Base-by-base conservation (phyloP, 202 grass and related monocot genomes). In the Cymbopogon flexuosus region DNA sequence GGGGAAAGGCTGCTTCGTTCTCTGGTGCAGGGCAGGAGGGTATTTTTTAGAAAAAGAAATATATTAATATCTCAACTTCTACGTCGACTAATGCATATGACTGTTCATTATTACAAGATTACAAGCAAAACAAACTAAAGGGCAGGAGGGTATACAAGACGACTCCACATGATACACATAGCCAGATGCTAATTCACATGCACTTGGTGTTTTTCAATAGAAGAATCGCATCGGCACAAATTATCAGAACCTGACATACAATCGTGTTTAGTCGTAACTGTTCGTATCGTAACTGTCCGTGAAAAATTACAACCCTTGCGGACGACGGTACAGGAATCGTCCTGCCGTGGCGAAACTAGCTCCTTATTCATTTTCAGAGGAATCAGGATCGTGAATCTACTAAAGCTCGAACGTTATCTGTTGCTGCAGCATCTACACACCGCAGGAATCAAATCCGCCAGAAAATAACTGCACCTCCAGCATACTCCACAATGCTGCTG, bases 281-380 rank as follows among this genome's bases (percentile, higher is more conserved):
- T 68, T 24, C 73, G 61, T 22, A 27, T 34, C 31, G 3, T 77
- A 2, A 62, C 5, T n/a, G 61, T 68, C 33, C 73, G 61, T 22
- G 59, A 41, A 51, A 70, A 79, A 63, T 54, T 68, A 70, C 60
- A 86, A 73, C 18, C 41, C 41, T 45, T 18, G 79, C 43, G 29
- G 51, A 64, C 66, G 18, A 51, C 30, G 8, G 65, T 77, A 82
- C 72, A 40, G 31, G 2, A 19, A 84, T 39, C 8, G 7, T 54
- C 13, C 27, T 12, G 24, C 34, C 29, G 65, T 46, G 75, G 13
- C 65, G 59, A 72, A 65, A 65, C 10, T 60, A 24, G 65, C 19
- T 60, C 42, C 10, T 79, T 82, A 89, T 79, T 89, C 61, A 51
- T 51, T 46, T 54, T 41, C 8, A 23, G 14, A 37, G 51, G 23